These are phyloP conservation scores for Aspergillus ostianus DNA, from an alignment of 495 filamentous ascomycete species.

Conservation along the genomic window DNA sequence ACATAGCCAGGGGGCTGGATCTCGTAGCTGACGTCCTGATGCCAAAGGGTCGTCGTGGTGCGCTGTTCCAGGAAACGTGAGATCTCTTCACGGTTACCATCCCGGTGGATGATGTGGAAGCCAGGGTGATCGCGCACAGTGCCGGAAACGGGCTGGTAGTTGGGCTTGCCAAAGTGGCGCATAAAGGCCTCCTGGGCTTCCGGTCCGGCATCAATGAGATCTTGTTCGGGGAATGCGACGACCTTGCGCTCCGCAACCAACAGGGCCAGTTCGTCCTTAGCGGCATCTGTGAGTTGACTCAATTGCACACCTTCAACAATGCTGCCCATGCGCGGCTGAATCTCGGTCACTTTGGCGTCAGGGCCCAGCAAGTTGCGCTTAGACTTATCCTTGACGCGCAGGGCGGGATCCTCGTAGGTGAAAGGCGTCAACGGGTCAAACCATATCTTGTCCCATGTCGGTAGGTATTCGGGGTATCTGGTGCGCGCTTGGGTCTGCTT, in stretches of 20 bases:
- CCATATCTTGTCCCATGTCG: constrained; percentile 61
- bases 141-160: constrained; percentile 58
- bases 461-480: constrained; percentile 61
- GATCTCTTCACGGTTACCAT: constrained; percentile 56
- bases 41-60: constrained; percentile 56
- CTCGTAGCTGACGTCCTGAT: constrained; percentile 62
- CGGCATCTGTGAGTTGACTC: constrained; percentile 60
- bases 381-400: constrained; percentile 52
- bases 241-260: constrained; percentile 73
- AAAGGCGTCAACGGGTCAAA: constrained; percentile 59
- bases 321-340: constrained; percentile 69
- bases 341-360: constrained; percentile 54
- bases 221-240: constrained; percentile 74
- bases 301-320: constrained; percentile 74
- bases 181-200: constrained; percentile 60
- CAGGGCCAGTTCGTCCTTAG: constrained; percentile 77
- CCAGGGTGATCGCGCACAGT: constrained; percentile 51
- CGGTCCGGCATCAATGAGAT: constrained; percentile 64
- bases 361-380: constrained; percentile 55
- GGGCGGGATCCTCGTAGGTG: constrained; percentile 58
- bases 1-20: constrained; percentile 57
- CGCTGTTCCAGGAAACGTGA: constrained; percentile 53
- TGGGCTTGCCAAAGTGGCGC: constrained; percentile 58
- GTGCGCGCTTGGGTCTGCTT: constrained; percentile 37
- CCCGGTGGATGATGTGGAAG: constrained; percentile 62